Conservation (phyloP, 768 basidiomycete genomes). For the Russula sp. region DNA sequence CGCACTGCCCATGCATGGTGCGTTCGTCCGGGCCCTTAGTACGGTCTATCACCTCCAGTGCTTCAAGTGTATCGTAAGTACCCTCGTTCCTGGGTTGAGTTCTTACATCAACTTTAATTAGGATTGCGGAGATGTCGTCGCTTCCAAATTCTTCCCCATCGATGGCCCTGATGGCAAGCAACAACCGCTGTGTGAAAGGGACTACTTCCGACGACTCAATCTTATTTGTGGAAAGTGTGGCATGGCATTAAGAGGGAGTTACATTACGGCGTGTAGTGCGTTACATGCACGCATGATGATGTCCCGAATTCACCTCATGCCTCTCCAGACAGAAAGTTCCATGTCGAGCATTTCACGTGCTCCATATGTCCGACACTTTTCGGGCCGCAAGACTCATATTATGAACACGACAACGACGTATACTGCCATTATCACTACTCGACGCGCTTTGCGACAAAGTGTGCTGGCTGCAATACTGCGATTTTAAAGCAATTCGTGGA, state of each 20-base stretch:
- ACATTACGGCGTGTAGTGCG: conserved; percentile 98
- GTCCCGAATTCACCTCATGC: conserved; percentile 14
- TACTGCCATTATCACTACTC: conserved; percentile 99
- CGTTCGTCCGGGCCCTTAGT: conserved; percentile 92
- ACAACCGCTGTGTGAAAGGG: conserved; percentile 94
- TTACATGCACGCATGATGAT: conserved; percentile 32
- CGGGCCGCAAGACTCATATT: conserved; percentile 98
- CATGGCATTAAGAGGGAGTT: conserved; percentile 91
- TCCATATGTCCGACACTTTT: conserved; percentile 94
- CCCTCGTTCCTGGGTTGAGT: conserved; percentile 16
- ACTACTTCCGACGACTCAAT: conserved; percentile 94
- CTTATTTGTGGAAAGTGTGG: conserved; percentile 96
- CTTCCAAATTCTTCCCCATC: conserved; percentile 98
- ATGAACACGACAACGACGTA: conserved; percentile 96
- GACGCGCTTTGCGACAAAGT: conserved; percentile 97
- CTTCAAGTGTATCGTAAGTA: conserved; percentile 92
- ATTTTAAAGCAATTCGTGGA: conserved; percentile 99
- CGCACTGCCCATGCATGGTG: conserved; percentile 83
- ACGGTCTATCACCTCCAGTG: conserved; percentile 96
- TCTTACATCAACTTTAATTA: conserved; percentile 36
- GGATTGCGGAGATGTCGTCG: conserved; percentile 97
- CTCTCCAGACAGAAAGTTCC: conserved; percentile 92
- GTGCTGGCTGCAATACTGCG: conserved; percentile 94
- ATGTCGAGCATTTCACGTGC: conserved; percentile 99
- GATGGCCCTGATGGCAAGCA: conserved; percentile 87